phyloP scores from a whole-genome alignment of 371 early-diverging fungal genomes.

The Sporodiniella umbellata region DNA sequence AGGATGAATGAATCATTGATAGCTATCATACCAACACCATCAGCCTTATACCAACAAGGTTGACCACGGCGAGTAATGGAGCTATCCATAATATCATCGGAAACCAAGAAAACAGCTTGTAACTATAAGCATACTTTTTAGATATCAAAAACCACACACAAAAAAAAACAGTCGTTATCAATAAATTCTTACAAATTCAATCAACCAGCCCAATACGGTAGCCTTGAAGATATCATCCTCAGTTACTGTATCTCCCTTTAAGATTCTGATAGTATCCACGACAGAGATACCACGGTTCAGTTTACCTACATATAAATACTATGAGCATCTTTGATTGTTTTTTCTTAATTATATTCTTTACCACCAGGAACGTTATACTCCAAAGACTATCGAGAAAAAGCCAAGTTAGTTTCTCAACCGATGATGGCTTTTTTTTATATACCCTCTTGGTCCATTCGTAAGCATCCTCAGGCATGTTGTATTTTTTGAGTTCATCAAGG shows the following conservation, averaged over 20 bases:
- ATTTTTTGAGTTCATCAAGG: constrained; percentile 58
- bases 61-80: constrained; percentile 94
- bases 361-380: constrained; percentile 81
- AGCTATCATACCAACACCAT: constrained; percentile 85
- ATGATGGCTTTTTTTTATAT: constrained; percentile 1
- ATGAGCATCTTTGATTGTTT: not conserved
- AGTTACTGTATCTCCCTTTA: constrained; percentile 70
- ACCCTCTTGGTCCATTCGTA: constrained; percentile 66
- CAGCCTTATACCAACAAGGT: constrained; percentile 92
- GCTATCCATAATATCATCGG: constrained; percentile 98
- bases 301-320: constrained; percentile 64
- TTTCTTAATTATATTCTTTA: constrained; percentile 19
- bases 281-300: constrained; percentile 97
- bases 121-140: constrained; percentile 50
- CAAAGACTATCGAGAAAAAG: constrained; percentile 51
- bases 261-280: constrained; percentile 78
- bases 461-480: constrained; percentile 74
- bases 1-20: constrained; percentile 96
- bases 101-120: constrained; percentile 96
- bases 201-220: constrained; percentile 90
- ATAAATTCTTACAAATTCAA: constrained; percentile 87
- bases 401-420: not conserved
- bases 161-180: too few relatives aligned
- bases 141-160: too few relatives aligned
- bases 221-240: constrained; percentile 84